Percentiles rank a stretch among this genome's conserved stretches.
These are phyloP conservation scores for Cyclotella distinguenda DNA, from an alignment of 108 stramenopile genomes.

Conservation along the genomic window DNA sequence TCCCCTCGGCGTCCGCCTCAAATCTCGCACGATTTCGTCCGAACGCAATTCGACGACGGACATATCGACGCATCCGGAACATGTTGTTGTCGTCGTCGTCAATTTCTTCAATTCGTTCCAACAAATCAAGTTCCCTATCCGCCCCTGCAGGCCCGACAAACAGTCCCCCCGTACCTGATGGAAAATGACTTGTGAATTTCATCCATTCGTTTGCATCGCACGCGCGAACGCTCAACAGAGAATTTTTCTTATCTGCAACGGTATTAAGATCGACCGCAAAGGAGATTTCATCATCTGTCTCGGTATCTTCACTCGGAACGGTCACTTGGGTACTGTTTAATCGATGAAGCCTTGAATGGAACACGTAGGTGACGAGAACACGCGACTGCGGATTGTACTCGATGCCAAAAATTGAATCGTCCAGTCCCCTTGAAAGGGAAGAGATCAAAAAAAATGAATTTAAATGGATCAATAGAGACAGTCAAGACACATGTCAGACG, in stretches of 20 bases:
- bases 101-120: background rate
- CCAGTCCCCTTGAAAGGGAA: slow-evolving; percentile 15
- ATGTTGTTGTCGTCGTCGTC: background rate
- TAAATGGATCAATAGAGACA: too few species aligned
- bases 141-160: too few species aligned
- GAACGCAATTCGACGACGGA: background rate
- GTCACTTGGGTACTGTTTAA: background rate
- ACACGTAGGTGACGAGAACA: slow-evolving; percentile 5
- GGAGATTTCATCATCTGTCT: slow-evolving; percentile 11
- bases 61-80: background rate
- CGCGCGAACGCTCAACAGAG: slow-evolving; percentile 27
- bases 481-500: too few species aligned
- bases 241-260: background rate
- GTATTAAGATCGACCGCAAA: slow-evolving; percentile 22
- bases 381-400: slow-evolving; percentile 20
- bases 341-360: background rate
- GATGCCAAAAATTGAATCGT: slow-evolving; percentile 24
- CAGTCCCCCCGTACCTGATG: too few species aligned
- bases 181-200: slow-evolving; percentile 1
- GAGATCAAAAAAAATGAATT: too few species aligned
- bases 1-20: too few species aligned
- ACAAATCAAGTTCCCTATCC: too few species aligned
- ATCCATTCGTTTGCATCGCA: slow-evolving; percentile 23
- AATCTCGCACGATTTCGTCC: too few species aligned
- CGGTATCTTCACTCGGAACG: background rate